Base-by-base conservation (phyloP, 495 filamentous ascomycete genomes). In the Hypoxylon fuscum region DNA sequence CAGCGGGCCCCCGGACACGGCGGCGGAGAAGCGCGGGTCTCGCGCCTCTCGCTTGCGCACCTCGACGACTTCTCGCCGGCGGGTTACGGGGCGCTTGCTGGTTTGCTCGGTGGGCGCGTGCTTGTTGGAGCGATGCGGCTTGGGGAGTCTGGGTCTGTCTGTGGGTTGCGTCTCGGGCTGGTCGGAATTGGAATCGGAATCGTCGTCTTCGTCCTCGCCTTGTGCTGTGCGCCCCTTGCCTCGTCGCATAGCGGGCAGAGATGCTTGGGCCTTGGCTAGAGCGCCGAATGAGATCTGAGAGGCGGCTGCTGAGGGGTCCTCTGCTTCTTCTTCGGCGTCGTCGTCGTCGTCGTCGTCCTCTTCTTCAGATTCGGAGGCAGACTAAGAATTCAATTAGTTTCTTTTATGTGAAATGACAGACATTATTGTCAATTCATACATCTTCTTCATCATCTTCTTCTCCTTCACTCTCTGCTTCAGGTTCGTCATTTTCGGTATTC, bases 1-100 rank as follows among this genome's bases (percentile, higher is more conserved):
- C 8, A 47, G 5, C 0, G 17, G 48, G 17, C 29, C 55, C 8
- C 50, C 42, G 10, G 71, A 68, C 18, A 83, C 78, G 1, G 81
- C 79, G 10, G 83, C 79, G 25, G 93, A 87, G 75, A 98, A 98
- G 23, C 95, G 87, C n/a, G 95, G 95, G 72, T 98, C 95, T 8
- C 93, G 87, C 2, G 81, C 71, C 23, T 84, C 79, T 5, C 76
- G 70, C 63, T 84, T 85, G 25, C 78, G 66, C 4, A 79, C 73
- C 3, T 73, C 68, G 23, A 97, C 77, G 15, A 92, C 87, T 27
- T 84, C 87, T 5, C 93, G 90, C 68, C 80, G 87, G 40, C 95
- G 87, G 5, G 89, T 87, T 18, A 98, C 94, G 18, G 88, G 87
- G 9, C 84, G 85, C 73, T 93, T 96, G 74, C 88, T 90, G 1